phyloP scores from a whole-genome alignment of 768 basidiomycete genomes.

The Tremella fuciformis region DNA sequence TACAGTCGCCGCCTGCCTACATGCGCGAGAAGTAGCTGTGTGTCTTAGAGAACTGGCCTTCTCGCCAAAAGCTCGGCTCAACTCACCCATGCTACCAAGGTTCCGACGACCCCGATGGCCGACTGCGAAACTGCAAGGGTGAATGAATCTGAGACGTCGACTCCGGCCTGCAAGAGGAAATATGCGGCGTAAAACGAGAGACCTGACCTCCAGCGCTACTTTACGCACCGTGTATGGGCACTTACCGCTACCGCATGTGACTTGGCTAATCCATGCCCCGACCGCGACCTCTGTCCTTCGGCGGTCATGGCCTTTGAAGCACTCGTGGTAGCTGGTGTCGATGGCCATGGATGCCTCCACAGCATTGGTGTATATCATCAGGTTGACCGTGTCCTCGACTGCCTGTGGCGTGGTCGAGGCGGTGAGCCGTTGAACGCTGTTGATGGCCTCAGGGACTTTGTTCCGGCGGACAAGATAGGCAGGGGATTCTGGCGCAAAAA shows the following conservation, averaged over 20 bases:
- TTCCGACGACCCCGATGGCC: constrained; percentile 35
- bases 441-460: constrained; percentile 23
- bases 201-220: background rate
- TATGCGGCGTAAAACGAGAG: constrained; percentile 39
- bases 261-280: constrained; percentile 45
- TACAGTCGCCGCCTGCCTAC: constrained; percentile 53
- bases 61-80: constrained; percentile 17
- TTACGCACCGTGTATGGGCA: too few relatives aligned
- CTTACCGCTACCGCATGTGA: constrained; percentile 29
- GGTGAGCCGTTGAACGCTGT: constrained; percentile 23
- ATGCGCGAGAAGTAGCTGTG: constrained; percentile 27
- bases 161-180: constrained; percentile 44
- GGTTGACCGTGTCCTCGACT: constrained; percentile 37
- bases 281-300: constrained; percentile 56
- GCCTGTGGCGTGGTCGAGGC: constrained; percentile 35
- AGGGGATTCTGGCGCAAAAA: constrained; percentile 46
- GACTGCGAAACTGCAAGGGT: constrained; percentile 39
- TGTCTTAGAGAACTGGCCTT: too few relatives aligned
- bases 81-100: constrained; percentile 37
- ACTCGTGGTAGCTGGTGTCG: constrained; percentile 51
- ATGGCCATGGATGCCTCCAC: constrained; percentile 46
- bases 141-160: constrained; percentile 27
- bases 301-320: constrained; percentile 51
- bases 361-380: constrained; percentile 52
- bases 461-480: constrained; percentile 45